These are phyloP conservation scores for Fusarium chlamydosporum DNA, from an alignment of 2,329 filamentous ascomycete species.

Conservation along the genomic window DNA sequence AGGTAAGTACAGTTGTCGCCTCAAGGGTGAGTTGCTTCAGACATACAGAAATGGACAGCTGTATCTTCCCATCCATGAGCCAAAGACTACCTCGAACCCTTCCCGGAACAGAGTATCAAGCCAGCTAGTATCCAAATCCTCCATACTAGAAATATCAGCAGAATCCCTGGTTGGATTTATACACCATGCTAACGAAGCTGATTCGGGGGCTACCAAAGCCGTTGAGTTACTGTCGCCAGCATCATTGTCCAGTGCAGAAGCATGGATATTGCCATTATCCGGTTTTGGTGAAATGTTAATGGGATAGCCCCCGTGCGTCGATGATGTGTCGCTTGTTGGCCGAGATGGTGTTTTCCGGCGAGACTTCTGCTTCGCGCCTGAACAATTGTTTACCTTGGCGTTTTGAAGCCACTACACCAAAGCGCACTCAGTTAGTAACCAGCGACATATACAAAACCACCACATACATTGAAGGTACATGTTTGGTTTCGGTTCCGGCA, in stretches of 20 bases:
- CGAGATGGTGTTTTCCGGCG: conserved; percentile 32
- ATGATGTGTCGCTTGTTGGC: conserved; percentile 31
- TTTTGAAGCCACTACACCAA: conserved; percentile 48
- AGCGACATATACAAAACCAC: too few relatives aligned
- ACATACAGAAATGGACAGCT: conserved; percentile 60
- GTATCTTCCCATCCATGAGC: conserved; percentile 60
- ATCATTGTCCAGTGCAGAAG: neutral
- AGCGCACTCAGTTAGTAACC: neutral
- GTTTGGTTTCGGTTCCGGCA: conserved; percentile 54
- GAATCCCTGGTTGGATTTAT: neutral
- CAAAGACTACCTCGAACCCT: conserved; percentile 59
- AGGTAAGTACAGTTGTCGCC: conserved; percentile 6
- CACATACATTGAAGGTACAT: conserved; percentile 53
- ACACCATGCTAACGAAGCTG: conserved; percentile 5
- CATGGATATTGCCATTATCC: neutral
- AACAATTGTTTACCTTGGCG: conserved; percentile 29
- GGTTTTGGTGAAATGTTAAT: neutral
- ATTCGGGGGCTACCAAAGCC: conserved; percentile 2
- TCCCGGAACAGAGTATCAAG: conserved; percentile 53
- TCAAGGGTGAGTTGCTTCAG: neutral
- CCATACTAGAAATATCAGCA: neutral
- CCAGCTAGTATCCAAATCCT: conserved; percentile 42
- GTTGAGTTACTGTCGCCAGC: neutral
- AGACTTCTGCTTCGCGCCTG: conserved; percentile 29
- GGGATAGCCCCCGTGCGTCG: conserved; percentile 11